These are phyloP conservation scores for Diplodia sapinea DNA, from an alignment of 2,329 filamentous ascomycete genomes.

Conservation along the genomic window DNA sequence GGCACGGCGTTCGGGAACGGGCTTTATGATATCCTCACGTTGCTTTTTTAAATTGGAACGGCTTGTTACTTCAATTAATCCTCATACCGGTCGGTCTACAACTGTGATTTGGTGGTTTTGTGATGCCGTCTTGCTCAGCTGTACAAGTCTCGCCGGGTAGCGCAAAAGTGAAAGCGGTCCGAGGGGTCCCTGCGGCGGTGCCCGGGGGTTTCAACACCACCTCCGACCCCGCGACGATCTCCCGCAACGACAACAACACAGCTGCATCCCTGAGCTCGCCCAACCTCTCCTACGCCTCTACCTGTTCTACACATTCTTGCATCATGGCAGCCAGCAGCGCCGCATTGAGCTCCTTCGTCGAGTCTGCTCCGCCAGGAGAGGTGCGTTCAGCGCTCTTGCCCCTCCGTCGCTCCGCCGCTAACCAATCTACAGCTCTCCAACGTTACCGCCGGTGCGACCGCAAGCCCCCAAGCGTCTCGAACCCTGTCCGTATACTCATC, in stretches of 20 bases:
- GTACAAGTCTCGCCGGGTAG: neutral
- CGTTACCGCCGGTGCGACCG: slow-evolving; percentile 75
- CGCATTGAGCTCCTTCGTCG: slow-evolving; percentile 76
- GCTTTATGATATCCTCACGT: slow-evolving; percentile 20
- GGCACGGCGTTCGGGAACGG: slow-evolving; percentile 15
- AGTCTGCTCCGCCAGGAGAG: slow-evolving; percentile 95
- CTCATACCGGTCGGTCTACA: neutral
- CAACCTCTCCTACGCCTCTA: slow-evolving; percentile 1
- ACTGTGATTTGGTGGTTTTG: neutral
- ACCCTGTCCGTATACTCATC: slow-evolving; percentile 5
- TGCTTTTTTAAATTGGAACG: neutral
- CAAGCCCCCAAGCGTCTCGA: neutral
- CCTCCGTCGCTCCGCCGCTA: slow-evolving; percentile 36
- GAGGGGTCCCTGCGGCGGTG: neutral
- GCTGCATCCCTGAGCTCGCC: slow-evolving; percentile 16
- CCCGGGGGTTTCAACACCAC: slow-evolving; percentile 34
- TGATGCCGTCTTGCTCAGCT: neutral
- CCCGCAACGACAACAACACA: slow-evolving; percentile 33
- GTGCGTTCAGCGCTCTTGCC: slow-evolving; percentile 57
- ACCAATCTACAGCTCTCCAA: slow-evolving; percentile 71
- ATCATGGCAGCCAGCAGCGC: slow-evolving; percentile 45
- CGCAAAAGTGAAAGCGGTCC: neutral
- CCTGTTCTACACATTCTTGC: neutral
- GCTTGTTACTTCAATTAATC: neutral
- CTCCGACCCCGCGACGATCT: slow-evolving; percentile 38